A percentile compares a stretch with the other conserved stretches of the same genome.
phyloP scores from a whole-genome alignment of 176 grass and related monocot species.

The Aegilops tauschii region DNA sequence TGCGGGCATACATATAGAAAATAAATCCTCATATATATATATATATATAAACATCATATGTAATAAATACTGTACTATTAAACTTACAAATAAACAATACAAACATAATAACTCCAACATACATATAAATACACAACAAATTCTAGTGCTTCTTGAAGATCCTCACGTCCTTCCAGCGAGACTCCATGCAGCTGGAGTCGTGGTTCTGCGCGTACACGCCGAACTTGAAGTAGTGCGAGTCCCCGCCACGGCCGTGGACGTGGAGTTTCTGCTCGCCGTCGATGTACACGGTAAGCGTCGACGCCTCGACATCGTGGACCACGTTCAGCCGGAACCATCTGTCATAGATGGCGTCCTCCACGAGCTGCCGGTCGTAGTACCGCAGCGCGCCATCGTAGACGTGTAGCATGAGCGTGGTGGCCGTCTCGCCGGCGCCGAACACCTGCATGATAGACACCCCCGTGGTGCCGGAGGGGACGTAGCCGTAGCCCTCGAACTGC shows the following conservation, averaged over 20 bases:
- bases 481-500: conserved; percentile 53
- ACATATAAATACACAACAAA: no score
- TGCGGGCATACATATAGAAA: no score
- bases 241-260: conserved; percentile 6
- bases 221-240: conserved; percentile 48
- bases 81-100: no score
- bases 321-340: conserved; percentile 59
- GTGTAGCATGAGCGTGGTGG: conserved; percentile 41
- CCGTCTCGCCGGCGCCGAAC: neutral
- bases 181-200: no score
- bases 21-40: no score
- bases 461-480: conserved; percentile 32
- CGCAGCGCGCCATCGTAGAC: conserved; percentile 26
- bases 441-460: conserved; percentile 55
- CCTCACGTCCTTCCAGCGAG: no score
- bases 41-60: no score
- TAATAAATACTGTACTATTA: no score
- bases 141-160: no score
- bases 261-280: conserved; percentile 11
- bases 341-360: conserved; percentile 42
- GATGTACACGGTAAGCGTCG: conserved; percentile 21
- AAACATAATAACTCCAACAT: no score
- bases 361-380: conserved; percentile 16
- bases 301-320: conserved; percentile 32
- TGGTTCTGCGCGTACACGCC: conserved; percentile 17